Evolutionary conservation across 2,329 filamentous ascomycete species (phyloP).

Genomic region (Fusarium algeriense): DNA sequence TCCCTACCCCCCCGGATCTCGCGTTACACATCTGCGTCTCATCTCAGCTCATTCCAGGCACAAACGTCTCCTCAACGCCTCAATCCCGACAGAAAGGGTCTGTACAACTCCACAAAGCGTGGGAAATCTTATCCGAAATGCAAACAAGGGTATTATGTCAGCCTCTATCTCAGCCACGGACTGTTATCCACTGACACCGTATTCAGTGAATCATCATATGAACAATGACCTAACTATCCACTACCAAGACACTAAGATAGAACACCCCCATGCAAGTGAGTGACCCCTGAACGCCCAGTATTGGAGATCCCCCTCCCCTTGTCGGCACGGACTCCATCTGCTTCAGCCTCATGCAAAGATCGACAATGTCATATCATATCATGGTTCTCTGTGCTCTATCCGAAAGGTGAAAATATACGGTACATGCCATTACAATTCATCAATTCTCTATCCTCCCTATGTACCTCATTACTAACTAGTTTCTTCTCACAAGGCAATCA

Average conservation of each 20-base stretch:
- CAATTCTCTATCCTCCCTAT: neutral
- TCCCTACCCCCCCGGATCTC: neutral
- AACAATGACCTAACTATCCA: neutral
- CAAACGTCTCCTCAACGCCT: neutral
- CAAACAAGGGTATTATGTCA: constrained; percentile 33
- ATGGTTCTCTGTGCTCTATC: neutral
- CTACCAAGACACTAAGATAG: neutral
- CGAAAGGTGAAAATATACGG: neutral
- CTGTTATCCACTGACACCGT: neutral
- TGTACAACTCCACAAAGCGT: neutral
- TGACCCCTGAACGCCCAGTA: constrained; percentile 20
- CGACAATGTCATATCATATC: neutral
- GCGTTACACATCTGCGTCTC: constrained; percentile 26
- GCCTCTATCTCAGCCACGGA: constrained; percentile 25
- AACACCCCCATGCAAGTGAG: constrained; percentile 4
- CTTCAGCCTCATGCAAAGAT: constrained; percentile 5
- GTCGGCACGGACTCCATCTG: neutral
- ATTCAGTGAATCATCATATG: neutral
- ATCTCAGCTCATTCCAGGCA: constrained; percentile 30
- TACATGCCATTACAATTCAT: neutral
- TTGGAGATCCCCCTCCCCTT: neutral
- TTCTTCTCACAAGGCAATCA: neutral
- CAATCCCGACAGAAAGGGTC: constrained; percentile 4
- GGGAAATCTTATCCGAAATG: constrained; percentile 3
- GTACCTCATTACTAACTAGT: constrained; percentile 4